phyloP scores from a whole-genome alignment of 495 filamentous ascomycete species.

The Penicillium lagena region DNA sequence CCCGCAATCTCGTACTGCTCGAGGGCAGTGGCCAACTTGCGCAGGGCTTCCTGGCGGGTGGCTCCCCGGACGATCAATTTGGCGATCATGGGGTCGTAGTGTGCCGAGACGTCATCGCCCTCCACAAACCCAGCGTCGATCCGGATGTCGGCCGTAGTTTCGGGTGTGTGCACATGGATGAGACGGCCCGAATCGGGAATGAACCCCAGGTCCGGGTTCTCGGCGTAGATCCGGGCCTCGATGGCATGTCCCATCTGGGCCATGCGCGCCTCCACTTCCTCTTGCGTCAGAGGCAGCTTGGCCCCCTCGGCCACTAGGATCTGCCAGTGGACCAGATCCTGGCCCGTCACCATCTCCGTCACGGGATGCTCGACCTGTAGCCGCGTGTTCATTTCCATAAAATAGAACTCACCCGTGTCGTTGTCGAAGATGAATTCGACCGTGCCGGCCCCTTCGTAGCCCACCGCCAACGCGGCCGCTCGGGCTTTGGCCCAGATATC shows the following conservation, averaged over 20 bases:
- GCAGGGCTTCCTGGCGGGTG: constrained; percentile 72
- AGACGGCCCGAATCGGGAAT: constrained; percentile 90
- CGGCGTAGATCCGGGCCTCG: constrained; percentile 94
- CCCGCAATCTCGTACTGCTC: constrained; percentile 91
- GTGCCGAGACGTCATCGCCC: constrained; percentile 88
- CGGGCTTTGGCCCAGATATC: constrained; percentile 93
- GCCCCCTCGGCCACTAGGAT: constrained; percentile 86
- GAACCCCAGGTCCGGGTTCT: constrained; percentile 86
- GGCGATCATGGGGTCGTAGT: constrained; percentile 98
- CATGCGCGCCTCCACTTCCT: constrained; percentile 73
- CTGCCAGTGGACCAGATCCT: constrained; percentile 95
- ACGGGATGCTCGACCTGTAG: constrained; percentile 97
- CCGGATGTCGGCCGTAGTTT: constrained; percentile 61
- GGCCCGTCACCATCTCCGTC: constrained; percentile 92
- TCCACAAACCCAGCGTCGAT: constrained; percentile 90
- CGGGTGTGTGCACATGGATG: constrained; percentile 72
- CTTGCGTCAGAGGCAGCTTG: constrained; percentile 77
- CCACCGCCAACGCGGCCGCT: constrained; percentile 82
- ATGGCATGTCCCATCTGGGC: constrained; percentile 75
- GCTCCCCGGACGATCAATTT: constrained; percentile 90
- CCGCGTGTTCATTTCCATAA: constrained; percentile 99
- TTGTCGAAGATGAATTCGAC: constrained; percentile 99
- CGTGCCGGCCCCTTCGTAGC: constrained; percentile 92
- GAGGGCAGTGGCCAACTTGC: constrained; percentile 74
- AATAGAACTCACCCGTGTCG: constrained; percentile 88